Conservation (phyloP, 352 stramenopile genomes). For the Phytophthora niederhauseri region DNA sequence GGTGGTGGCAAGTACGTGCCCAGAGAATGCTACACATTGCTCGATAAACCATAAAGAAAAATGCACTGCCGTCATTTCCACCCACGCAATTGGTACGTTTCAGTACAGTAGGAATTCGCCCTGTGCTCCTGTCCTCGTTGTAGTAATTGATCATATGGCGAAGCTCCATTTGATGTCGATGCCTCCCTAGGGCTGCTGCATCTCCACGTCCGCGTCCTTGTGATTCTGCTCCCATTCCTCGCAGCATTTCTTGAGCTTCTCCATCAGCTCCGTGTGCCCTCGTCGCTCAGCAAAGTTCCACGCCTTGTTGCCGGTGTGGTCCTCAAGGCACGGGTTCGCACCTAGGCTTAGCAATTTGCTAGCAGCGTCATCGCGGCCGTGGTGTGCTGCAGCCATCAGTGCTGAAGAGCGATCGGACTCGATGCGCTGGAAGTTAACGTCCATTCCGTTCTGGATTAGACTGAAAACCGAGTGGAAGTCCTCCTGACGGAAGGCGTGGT, state of each 20-base stretch:
- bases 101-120: background rate
- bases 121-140: conserved; percentile 11
- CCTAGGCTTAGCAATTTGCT: conserved; percentile 68
- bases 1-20: conserved; percentile 1
- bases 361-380: conserved; percentile 77
- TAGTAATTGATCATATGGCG: conserved; percentile 9
- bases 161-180: background rate
- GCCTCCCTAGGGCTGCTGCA: conserved; percentile 12
- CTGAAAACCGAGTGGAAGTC: conserved; percentile 86
- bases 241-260: conserved; percentile 70
- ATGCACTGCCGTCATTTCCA: conserved; percentile 14
- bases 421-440: conserved; percentile 87
- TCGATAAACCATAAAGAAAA: conserved; percentile 32
- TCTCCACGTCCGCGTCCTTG: conserved; percentile 24
- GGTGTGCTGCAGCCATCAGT: conserved; percentile 80
- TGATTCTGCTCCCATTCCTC: conserved; percentile 62
- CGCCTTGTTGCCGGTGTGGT: conserved; percentile 58
- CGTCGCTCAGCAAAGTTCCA: conserved; percentile 77
- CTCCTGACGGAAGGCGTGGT: conserved; percentile 75
- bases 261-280: conserved; percentile 66
- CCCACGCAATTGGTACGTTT: background rate
- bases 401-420: conserved; percentile 78
- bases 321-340: conserved; percentile 66
- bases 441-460: conserved; percentile 82
- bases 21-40: conserved; percentile 3